phyloP scores from a whole-genome alignment of 257 asterid species.

The Solanum stenotomum region DNA sequence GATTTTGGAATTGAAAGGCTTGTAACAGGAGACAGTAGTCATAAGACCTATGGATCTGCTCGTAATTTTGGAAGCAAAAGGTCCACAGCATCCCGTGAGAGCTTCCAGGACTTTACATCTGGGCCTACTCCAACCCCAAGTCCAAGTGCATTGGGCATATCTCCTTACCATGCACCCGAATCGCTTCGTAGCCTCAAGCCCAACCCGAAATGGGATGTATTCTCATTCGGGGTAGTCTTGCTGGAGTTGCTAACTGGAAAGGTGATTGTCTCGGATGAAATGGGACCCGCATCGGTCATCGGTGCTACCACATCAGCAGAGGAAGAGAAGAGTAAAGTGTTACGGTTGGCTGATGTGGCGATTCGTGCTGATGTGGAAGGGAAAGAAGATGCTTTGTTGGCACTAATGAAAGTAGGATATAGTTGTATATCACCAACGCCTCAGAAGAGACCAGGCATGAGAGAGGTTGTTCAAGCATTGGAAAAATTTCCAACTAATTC shows the following conservation, averaged over 20 bases:
- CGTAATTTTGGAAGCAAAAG: slow-evolving; percentile 82
- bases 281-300: slow-evolving; percentile 22
- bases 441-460: slow-evolving; percentile 86
- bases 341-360: slow-evolving; percentile 64
- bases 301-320: slow-evolving; percentile 25
- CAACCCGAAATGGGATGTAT: slow-evolving; percentile 83
- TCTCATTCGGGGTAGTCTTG: slow-evolving; percentile 64
- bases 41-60: slow-evolving; percentile 63
- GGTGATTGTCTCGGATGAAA: slow-evolving; percentile 58
- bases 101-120: slow-evolving; percentile 47
- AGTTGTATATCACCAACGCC: slow-evolving; percentile 58
- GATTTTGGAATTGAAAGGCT: slow-evolving; percentile 92
- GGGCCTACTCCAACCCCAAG: slow-evolving; percentile 86
- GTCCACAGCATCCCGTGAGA: slow-evolving; percentile 76
- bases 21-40: slow-evolving; percentile 47
- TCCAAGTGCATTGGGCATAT: slow-evolving; percentile 58
- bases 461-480: slow-evolving; percentile 71
- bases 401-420: slow-evolving; percentile 59
- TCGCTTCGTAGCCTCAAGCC: slow-evolving; percentile 89
- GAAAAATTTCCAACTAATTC: slow-evolving; percentile 55
- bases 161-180: slow-evolving; percentile 88
- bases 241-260: slow-evolving; percentile 71
- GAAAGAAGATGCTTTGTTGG: slow-evolving; percentile 65
- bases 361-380: slow-evolving; percentile 87
- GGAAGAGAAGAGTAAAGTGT: slow-evolving; percentile 43